Evolutionary conservation across 2,329 filamentous ascomycete species (phyloP).

Genomic region (Rugonectria rugulosa): DNA sequence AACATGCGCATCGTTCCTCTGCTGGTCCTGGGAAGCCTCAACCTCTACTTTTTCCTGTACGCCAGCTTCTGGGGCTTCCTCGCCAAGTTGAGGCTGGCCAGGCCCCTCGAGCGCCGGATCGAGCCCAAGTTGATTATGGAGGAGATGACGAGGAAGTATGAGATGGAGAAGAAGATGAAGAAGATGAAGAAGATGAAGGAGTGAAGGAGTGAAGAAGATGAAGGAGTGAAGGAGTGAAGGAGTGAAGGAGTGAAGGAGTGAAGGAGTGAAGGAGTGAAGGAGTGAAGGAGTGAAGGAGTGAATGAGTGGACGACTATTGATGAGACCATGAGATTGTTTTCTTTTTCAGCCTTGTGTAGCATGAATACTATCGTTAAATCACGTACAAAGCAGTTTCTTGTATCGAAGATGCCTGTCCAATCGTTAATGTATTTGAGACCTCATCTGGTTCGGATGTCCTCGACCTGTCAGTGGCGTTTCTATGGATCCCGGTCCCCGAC

Average conservation of each 20-base stretch:
- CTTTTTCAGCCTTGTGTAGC: not conserved
- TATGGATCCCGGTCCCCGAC: too few species aligned
- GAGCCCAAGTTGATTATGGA: constrained; percentile 36
- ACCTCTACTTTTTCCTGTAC: constrained; percentile 30
- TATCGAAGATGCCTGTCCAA: too few species aligned
- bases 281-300: not conserved
- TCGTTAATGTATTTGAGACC: too few species aligned
- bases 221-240: too few species aligned
- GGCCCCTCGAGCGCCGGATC: constrained; percentile 26
- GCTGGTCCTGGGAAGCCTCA: constrained; percentile 31
- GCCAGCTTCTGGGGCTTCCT: constrained; percentile 25
- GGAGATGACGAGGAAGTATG: constrained; percentile 23
- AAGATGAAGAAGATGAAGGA: too few species aligned
- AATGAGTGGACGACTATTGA: not conserved
- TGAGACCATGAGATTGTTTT: not conserved
- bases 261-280: too few species aligned
- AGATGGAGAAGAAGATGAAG: constrained; percentile 7
- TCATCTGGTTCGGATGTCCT: too few species aligned
- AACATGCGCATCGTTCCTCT: constrained; percentile 30
- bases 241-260: too few species aligned
- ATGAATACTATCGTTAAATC: too few species aligned
- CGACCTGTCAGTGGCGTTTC: too few species aligned
- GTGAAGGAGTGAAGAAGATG: too few species aligned
- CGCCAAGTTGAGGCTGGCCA: constrained; percentile 22
- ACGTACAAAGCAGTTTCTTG: too few species aligned